Base-by-base conservation (phyloP, 176 grass and related monocot species). In the Avena insularis region DNA sequence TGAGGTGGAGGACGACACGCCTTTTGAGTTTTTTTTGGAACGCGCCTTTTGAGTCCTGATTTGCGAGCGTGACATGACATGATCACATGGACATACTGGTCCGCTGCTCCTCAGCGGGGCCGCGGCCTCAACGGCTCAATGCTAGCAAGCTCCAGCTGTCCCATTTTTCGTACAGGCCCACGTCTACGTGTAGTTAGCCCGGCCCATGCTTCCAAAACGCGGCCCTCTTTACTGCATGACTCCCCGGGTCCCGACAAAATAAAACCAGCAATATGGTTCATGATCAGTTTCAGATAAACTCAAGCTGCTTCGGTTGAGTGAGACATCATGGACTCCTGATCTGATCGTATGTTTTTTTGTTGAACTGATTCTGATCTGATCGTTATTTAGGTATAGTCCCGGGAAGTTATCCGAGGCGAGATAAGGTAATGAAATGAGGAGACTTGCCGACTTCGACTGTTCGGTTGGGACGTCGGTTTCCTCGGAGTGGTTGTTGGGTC, bases 401-500 rank as follows among this genome's bases (percentile, higher is more conserved):
- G 31, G 49, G 76, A 61, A 12, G 67, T 75, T 81, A 84, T 84
- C 75, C 85, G 5, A 4, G 4, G 47, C 38, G 50, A 61, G 60
- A 88, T 53, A 82, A 81, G 50, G 59, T 51, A 81, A 88, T 13
- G n/a, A 45, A 79, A 21, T 12, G 55, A 43, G 80, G 6, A 35
- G 33, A 35, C 33, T 35, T 35, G 33, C 33, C 85, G 57, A 80
- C 81, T 51, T 50, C 1, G 43, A 12, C 23, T 0, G 3, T 58
- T 91, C 78, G 21, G 86, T 88, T 86, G 62, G 73, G 71, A 76
- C 79, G 90, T 88, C 86, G 4, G n/a, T 56, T 51, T 55, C 54
- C n/a, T 0, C 33, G 2, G 70, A 25, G 77, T 47, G 25, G 86
- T 81, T 91, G 82, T 20, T 9, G 75, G 57, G 78, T 82, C 83